phyloP scores from a whole-genome alignment of 2,329 filamentous ascomycete genomes.

The Ilyonectria robusta region DNA sequence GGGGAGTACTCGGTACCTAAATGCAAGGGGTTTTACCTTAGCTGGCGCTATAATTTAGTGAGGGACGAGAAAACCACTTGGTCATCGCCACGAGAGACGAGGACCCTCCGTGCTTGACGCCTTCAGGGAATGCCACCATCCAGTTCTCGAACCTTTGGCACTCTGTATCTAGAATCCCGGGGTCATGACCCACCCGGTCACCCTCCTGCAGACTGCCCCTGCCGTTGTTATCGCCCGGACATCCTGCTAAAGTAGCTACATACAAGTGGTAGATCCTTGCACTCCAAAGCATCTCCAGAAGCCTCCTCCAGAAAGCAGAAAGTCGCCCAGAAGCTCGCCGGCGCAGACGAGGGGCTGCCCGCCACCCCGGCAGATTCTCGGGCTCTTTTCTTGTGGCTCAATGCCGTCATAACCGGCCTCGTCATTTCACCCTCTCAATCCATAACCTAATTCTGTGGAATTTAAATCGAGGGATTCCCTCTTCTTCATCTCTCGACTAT shows the following conservation, averaged over 20 bases:
- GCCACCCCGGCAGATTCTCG: slow-evolving; percentile 36
- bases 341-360: background rate
- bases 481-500: slow-evolving; percentile 1
- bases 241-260: slow-evolving; percentile 1
- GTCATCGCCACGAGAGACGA: too few relatives aligned
- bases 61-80: background rate
- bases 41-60: background rate
- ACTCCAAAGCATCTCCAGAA: slow-evolving; percentile 15
- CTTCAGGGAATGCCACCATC: background rate
- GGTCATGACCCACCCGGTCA: slow-evolving; percentile 8
- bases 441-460: background rate
- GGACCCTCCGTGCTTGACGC: too few relatives aligned
- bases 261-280: slow-evolving; percentile 13
- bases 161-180: slow-evolving; percentile 10
- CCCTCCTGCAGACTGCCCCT: slow-evolving; percentile 1
- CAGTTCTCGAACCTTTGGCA: slow-evolving; percentile 13
- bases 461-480: background rate
- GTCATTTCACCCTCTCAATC: slow-evolving; percentile 13
- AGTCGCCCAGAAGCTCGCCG: too few relatives aligned
- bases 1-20: background rate
- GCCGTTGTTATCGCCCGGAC: slow-evolving; percentile 14
- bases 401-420: slow-evolving; percentile 46
- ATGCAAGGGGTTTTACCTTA: background rate
- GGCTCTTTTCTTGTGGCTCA: slow-evolving; percentile 22
- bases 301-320: slow-evolving; percentile 14